Evolutionary conservation across 176 grass and related monocot genomes (phyloP).

Genomic region (Olyra latifolia): DNA sequence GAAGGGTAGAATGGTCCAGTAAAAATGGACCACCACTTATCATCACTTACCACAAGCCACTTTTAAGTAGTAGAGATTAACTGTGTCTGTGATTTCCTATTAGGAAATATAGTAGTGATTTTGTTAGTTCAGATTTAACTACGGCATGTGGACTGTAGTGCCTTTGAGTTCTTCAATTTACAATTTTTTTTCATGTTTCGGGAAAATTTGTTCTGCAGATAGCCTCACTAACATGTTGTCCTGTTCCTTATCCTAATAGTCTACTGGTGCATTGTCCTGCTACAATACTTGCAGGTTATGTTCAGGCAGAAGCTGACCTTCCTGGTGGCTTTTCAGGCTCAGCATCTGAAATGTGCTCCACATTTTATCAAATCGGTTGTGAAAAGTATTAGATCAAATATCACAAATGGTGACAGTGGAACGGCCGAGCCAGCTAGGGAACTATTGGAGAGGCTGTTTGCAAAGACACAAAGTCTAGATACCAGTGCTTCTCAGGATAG

Average conservation of each 20-base stretch:
- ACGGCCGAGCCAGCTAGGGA: conserved; percentile 58
- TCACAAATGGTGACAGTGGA: conserved; percentile 55
- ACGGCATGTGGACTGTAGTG: neutral
- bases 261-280: conserved; percentile 13
- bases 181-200: neutral
- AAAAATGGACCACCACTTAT: too few species aligned
- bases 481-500: conserved; percentile 36
- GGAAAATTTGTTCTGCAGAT: neutral
- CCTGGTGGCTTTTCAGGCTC: conserved; percentile 39
- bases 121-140: conserved; percentile 9
- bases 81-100: neutral
- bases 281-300: conserved; percentile 37
- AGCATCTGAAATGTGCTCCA: conserved; percentile 42
- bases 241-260: conserved; percentile 10
- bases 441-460: conserved; percentile 65
- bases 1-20: too few species aligned
- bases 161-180: neutral
- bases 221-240: neutral
- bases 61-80: too few species aligned
- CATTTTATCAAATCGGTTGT: conserved; percentile 46
- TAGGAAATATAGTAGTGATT: neutral
- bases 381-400: conserved; percentile 41
- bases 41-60: too few species aligned
- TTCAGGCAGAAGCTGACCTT: conserved; percentile 49
- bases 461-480: conserved; percentile 61